A percentile compares a stretch with the other conserved stretches of the same genome.
Conservation (phyloP, 169 alveolate species). For the Plasmodium inui region DNA sequence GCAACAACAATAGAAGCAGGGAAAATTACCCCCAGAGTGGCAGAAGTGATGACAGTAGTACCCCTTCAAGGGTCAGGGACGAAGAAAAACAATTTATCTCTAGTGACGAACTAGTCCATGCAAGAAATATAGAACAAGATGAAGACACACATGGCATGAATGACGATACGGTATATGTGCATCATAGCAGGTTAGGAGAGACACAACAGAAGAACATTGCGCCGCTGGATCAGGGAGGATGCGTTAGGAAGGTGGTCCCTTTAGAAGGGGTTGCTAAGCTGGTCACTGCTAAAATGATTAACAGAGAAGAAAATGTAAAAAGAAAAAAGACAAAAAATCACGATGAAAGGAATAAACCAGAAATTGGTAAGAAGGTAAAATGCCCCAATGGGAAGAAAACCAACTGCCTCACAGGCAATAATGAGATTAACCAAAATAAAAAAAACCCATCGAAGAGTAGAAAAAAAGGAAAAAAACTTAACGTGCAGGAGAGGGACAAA, state of each 20-base stretch:
- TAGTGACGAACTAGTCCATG: neutral
- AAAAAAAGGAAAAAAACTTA: neutral
- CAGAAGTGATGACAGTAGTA: neutral
- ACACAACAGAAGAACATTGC: neutral
- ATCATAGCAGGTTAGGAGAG: neutral
- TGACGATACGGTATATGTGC: neutral
- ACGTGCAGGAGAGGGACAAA: neutral
- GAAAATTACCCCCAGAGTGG: neutral
- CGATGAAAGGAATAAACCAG: neutral
- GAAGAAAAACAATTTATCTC: neutral
- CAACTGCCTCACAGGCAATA: neutral
- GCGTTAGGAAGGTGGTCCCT: neutral
- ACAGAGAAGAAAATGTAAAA: neutral
- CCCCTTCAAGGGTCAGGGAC: neutral
- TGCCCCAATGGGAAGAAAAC: neutral
- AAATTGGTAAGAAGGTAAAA: neutral
- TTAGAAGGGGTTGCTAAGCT: neutral
- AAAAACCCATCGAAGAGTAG: neutral
- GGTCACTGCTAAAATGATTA: neutral
- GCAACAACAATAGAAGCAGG: neutral
- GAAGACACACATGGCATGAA: constrained; percentile 4
- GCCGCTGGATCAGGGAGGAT: neutral
- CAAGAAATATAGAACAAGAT: neutral
- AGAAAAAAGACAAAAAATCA: neutral
- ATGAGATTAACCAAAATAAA: constrained; percentile 21